Evolutionary conservation across 164 flowering plant genomes (phyloP).

Genomic region (Chimonanthus salicifolius): DNA sequence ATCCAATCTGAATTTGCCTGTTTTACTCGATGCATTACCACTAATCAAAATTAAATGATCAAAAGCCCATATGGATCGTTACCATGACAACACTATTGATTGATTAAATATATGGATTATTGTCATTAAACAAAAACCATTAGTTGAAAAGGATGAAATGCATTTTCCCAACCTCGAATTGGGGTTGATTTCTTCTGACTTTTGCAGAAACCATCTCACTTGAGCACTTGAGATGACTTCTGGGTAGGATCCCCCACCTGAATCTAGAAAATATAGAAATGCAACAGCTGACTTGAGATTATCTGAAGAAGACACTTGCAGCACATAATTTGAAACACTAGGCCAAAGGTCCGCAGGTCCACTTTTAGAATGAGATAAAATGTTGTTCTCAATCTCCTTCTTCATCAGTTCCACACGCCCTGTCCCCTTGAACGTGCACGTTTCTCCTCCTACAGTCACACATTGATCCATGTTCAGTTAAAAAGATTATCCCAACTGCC

Average conservation of each 20-base stretch:
- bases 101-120: too few species aligned
- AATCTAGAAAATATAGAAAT: slow-evolving; percentile 73
- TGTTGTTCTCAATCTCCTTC: slow-evolving; percentile 42
- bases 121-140: too few species aligned
- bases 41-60: too few species aligned
- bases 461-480: not conserved
- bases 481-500: not conserved
- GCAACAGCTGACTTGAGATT: slow-evolving; percentile 33
- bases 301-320: slow-evolving; percentile 43
- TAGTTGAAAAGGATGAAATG: too few species aligned
- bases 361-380: slow-evolving; percentile 37
- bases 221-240: slow-evolving; percentile 77
- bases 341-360: slow-evolving; percentile 89
- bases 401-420: slow-evolving; percentile 53
- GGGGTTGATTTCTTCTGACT: slow-evolving; percentile 59
- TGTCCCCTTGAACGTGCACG: slow-evolving; percentile 64
- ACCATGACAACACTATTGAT: too few species aligned
- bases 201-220: slow-evolving; percentile 60
- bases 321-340: slow-evolving; percentile 76
- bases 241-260: slow-evolving; percentile 93
- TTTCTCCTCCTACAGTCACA: slow-evolving; percentile 30
- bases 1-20: too few species aligned
- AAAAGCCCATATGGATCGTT: too few species aligned
- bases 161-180: slow-evolving; percentile 40
- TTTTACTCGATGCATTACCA: too few species aligned